These are phyloP conservation scores for Coniochaeta sp. DNA, from an alignment of 2,329 filamentous ascomycete species.

Conservation along the genomic window DNA sequence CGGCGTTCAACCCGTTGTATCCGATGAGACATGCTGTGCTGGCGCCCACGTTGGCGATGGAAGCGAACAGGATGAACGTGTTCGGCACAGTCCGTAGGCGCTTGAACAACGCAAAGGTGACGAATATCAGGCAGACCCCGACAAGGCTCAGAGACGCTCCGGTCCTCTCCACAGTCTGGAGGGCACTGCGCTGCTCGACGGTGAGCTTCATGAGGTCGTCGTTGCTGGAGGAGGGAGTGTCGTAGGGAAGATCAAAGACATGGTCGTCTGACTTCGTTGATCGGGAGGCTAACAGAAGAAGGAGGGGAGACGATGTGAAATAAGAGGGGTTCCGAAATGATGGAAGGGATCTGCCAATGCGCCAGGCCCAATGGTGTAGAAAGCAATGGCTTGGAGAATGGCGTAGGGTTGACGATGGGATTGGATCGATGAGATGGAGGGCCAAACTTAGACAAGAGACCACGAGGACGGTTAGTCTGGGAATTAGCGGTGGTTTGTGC, in stretches of 20 bases:
- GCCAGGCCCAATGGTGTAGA: neutral
- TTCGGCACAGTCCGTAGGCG: constrained; percentile 52
- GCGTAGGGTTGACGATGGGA: neutral
- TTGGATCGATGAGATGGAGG: neutral
- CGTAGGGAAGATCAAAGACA: neutral
- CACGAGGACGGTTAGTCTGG: neutral
- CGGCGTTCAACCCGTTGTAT: constrained; percentile 52
- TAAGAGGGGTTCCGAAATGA: constrained; percentile 1
- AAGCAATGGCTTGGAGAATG: neutral
- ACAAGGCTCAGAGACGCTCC: constrained; percentile 47
- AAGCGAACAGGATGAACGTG: constrained; percentile 56
- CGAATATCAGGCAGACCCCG: constrained; percentile 43
- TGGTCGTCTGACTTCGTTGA: neutral
- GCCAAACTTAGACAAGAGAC: neutral
- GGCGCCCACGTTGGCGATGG: constrained; percentile 51
- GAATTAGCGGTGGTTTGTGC: neutral
- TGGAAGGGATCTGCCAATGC: neutral
- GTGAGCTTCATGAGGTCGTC: constrained; percentile 19
- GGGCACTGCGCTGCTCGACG: constrained; percentile 13
- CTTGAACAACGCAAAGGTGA: constrained; percentile 43
- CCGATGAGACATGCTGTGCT: constrained; percentile 65
- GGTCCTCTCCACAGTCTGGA: constrained; percentile 34
- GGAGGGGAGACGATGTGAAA: neutral
- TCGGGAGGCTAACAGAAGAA: neutral
- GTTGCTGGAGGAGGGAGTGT: neutral